Base-by-base conservation (phyloP, 177 flowering plant species). In the Vitis hybrid region DNA sequence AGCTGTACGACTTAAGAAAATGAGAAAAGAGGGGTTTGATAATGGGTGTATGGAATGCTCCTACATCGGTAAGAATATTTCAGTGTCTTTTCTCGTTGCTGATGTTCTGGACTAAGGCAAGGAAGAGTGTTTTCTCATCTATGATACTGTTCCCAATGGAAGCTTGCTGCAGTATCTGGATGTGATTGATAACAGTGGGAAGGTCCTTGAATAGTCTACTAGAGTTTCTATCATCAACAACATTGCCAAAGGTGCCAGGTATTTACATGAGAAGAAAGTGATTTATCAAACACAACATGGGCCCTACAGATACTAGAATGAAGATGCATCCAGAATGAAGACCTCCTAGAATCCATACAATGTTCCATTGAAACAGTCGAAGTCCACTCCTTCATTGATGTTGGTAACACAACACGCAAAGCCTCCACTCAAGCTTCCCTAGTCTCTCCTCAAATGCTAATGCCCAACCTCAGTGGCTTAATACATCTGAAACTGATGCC, bases 351-450 rank as follows among this genome's bases (percentile, higher is more conserved):
- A 49, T 80, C 99, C 56, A 96, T 96, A 98, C 88, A 89, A 45
- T 88, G 79, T 69, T 94, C 62, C 78, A 86, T 96, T 60, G 93
- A 96, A 75, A 97, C 97, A 52, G 98, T 95, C 51, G 94, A 89
- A 78, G 97, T 88, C 60, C 83, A 86, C 75, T 87, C 95, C 55
- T 87, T 93, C 58, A 82, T 96, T 73, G 98, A 96, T 77, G 97
- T 97, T 60, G 99, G 98, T 67, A 89, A 88, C 79, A 96, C 92
- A 74, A 88, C 98, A 19, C 87, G 84, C 34, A 71, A 65, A 30
- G 86, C 94, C 11, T 96, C 97, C 79, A 95, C 97, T 55, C 97
- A 86, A 80, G 97, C 99, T 30, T 92, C 93, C 26, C 94, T 94
- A 26, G 85, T 91, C 49, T 95, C 97, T 59, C 94, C 93, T 34